Base-by-base conservation (phyloP, 202 grass and related monocot species). In the Eragrostis tef region DNA sequence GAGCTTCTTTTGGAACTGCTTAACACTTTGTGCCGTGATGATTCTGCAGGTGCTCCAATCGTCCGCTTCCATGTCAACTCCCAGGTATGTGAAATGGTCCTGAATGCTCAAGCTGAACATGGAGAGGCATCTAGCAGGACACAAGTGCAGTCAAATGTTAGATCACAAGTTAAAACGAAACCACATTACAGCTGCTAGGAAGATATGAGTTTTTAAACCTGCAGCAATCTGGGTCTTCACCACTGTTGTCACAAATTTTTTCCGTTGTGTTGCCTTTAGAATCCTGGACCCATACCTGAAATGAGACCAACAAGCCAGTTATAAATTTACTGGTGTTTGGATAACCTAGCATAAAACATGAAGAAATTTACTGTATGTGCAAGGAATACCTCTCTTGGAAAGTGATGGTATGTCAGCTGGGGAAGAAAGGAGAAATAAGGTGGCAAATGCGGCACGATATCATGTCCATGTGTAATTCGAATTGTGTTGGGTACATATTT, bases 31-130 rank as follows among this genome's bases (percentile, higher is more conserved):
- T 1, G 73, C 87, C 66, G 66, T 85, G 51, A 94, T 79, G 74
- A 94, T 92, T 85, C 86, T 87, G 60, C 94, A 94, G 58, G 91
- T 90, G 91, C 91, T 89, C 89, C 91, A 94, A 78, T 94, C 92
- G 0, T 97, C 91, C 9, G 91, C 89, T 80, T 88, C 69, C 86
- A 97, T 88, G 31, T 88, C 78, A 0, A 94, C 73, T 79, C 87
- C 86, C 46, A 94, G 91, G 70, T 92, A 97, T 39, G 68, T 83
- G 54, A 94, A 89, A 83, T 97, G 94, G 73, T 97, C 91, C 25
- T 73, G 78, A 71, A 97, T 88, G 59, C 83, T 92, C 57, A 68
- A 31, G 12, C 86, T 72, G 16, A 85, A 87, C 41, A 92, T 80
- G 20, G 91, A 97, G 19, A 87, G 0, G 20, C 60, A 67, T 45